phyloP scores from a whole-genome alignment of 1,139 yeast genomes.

The Diutina sp. region DNA sequence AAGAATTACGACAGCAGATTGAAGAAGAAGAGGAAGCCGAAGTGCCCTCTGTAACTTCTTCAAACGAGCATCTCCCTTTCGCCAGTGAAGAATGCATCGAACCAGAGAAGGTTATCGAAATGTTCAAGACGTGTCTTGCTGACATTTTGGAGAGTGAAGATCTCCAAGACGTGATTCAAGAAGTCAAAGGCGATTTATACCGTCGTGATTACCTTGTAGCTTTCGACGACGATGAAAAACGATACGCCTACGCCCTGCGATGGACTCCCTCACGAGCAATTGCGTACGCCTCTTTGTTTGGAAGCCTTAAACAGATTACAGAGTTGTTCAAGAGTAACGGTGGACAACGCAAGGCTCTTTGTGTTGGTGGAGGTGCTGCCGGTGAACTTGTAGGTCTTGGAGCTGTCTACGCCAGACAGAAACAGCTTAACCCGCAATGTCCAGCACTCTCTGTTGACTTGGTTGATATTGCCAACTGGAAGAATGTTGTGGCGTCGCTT shows the following conservation, averaged over 20 bases:
- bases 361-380: conserved; percentile 86
- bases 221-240: conserved; percentile 47
- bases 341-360: conserved; percentile 27
- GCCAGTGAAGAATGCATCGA: not conserved
- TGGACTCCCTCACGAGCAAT: conserved; percentile 83
- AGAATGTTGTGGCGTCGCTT: conserved; percentile 32
- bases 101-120: conserved; percentile 25
- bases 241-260: conserved; percentile 68
- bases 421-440: conserved; percentile 22
- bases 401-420: conserved; percentile 40
- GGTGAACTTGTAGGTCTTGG: conserved; percentile 68
- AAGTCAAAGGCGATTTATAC: conserved; percentile 56
- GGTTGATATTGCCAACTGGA: conserved; percentile 77
- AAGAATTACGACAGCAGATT: not conserved
- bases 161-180: conserved; percentile 39
- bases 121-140: conserved; percentile 36
- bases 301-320: conserved; percentile 30
- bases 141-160: conserved; percentile 32
- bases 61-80: not conserved
- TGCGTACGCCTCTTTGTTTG: conserved; percentile 56
- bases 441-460: conserved; percentile 34
- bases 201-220: conserved; percentile 62
- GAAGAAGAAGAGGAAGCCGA: not conserved
- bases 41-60: not conserved
- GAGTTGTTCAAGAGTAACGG: conserved; percentile 16